phyloP scores from a whole-genome alignment of 2,329 filamentous ascomycete species.

The Neonectria punicea region DNA sequence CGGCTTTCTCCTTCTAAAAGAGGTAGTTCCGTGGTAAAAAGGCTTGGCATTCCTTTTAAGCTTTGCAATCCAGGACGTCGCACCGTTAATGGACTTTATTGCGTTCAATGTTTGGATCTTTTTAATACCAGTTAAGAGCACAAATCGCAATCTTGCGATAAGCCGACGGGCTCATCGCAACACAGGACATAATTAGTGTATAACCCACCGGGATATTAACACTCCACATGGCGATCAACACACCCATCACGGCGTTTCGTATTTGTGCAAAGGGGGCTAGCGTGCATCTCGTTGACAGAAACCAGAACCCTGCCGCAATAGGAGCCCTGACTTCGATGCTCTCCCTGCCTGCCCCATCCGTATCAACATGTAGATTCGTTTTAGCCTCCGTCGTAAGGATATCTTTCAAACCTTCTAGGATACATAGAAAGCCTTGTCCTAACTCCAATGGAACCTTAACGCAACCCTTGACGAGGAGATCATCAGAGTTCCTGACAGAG shows the following conservation, averaged over 20 bases:
- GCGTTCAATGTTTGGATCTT: background rate
- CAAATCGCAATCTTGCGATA: background rate
- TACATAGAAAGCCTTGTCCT: too few species aligned
- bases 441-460: too few species aligned
- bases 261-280: background rate
- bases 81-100: background rate
- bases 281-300: too few species aligned
- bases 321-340: too few species aligned
- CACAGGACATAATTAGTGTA: background rate
- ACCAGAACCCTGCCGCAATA: too few species aligned
- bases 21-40: background rate
- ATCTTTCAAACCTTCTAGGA: too few species aligned
- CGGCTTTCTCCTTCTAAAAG: constrained; percentile 11
- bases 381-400: too few species aligned
- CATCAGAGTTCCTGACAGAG: too few species aligned
- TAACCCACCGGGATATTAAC: background rate
- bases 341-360: too few species aligned
- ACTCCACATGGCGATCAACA: background rate
- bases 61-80: background rate
- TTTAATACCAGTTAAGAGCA: background rate
- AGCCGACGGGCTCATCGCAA: background rate
- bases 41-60: background rate
- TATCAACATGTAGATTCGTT: too few species aligned
- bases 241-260: background rate
- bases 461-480: too few species aligned